These are phyloP conservation scores for Flueggea neowawraea DNA, from an alignment of 441 rosid genomes.

Conservation along the genomic window DNA sequence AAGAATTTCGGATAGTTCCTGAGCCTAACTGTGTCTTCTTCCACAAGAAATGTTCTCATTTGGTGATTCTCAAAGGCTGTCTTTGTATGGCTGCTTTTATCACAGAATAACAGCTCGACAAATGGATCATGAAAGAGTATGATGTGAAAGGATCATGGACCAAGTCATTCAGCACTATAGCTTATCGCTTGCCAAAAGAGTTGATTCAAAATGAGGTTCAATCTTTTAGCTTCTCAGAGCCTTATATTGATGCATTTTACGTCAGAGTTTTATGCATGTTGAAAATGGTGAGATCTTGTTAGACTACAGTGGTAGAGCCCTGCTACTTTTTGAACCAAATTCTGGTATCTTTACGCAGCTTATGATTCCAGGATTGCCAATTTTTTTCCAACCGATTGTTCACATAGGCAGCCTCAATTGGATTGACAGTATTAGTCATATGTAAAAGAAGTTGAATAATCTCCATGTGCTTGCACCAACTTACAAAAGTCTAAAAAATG, in stretches of 20 bases:
- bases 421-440: constrained; percentile 3
- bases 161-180: constrained; percentile 6
- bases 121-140: constrained; percentile 17
- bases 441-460: too few species aligned
- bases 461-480: too few species aligned
- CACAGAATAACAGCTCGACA: constrained; percentile 2
- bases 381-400: constrained; percentile 16
- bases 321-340: constrained; percentile 16
- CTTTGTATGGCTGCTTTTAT: constrained; percentile 15
- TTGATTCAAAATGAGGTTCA: not conserved
- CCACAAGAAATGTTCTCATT: not conserved
- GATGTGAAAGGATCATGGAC: constrained; percentile 14
- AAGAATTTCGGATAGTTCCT: not conserved
- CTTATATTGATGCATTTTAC: not conserved
- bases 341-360: constrained; percentile 10
- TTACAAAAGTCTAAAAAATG: too few species aligned
- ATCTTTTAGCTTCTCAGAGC: too few species aligned
- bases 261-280: too few species aligned
- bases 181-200: not conserved
- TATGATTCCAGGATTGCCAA: constrained; percentile 13
- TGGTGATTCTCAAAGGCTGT: constrained; percentile 15
- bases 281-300: constrained; percentile 17
- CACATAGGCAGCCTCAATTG: constrained; percentile 17
- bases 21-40: not conserved
- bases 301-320: constrained; percentile 8